Evolutionary conservation across 495 filamentous ascomycete genomes (phyloP).

Genomic region (Aspergillus nidulans): DNA sequence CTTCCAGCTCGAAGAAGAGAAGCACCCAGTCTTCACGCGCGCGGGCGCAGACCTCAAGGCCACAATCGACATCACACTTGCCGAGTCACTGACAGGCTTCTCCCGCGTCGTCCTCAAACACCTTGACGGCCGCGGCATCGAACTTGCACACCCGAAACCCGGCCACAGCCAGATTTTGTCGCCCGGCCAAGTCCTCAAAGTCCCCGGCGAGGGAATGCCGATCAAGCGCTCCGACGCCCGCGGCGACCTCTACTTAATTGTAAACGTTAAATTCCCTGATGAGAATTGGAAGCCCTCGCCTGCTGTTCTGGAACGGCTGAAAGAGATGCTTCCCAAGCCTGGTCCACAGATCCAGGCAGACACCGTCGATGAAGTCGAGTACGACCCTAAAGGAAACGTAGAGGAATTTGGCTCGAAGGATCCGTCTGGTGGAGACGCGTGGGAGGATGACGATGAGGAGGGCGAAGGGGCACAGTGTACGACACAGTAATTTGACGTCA

Average conservation of each 20-base stretch:
- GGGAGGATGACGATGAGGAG: constrained; percentile 76
- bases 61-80: constrained; percentile 70
- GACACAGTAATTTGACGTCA: constrained; percentile 59
- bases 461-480: constrained; percentile 69
- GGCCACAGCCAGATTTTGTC: constrained; percentile 65
- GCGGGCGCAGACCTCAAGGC: constrained; percentile 81
- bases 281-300: constrained; percentile 74
- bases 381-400: constrained; percentile 71
- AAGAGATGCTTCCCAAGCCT: constrained; percentile 68
- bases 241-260: constrained; percentile 82
- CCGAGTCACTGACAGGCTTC: constrained; percentile 84
- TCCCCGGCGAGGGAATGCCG: constrained; percentile 91
- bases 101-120: constrained; percentile 87
- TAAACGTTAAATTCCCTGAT: constrained; percentile 86
- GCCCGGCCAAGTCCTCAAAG: constrained; percentile 77
- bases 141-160: constrained; percentile 62
- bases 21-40: constrained; percentile 74
- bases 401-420: constrained; percentile 74
- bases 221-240: constrained; percentile 74
- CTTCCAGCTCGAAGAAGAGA: constrained; percentile 76
- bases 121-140: constrained; percentile 88
- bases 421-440: constrained; percentile 64
- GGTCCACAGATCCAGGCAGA: constrained; percentile 57
- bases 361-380: constrained; percentile 81
- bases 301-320: constrained; percentile 59